Conservation (phyloP, 306 rosid genomes). For the Begonia loranthoides region DNA sequence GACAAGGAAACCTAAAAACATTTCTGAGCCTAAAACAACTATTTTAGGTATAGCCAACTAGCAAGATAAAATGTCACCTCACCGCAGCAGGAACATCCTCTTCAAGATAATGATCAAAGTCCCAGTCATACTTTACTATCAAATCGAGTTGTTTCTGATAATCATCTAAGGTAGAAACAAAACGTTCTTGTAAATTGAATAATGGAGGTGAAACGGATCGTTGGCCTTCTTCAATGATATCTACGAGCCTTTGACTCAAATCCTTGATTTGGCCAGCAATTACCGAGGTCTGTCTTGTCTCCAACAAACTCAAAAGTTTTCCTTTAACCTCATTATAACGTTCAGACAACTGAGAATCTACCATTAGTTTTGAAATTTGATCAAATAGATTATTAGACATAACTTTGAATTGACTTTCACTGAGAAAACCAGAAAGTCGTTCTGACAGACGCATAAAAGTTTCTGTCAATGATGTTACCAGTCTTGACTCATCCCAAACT, state of each 20-base stretch:
- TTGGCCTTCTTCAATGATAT: conserved; percentile 81
- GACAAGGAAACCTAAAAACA: neutral
- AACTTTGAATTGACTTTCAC: conserved; percentile 68
- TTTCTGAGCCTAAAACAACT: conserved; percentile 3
- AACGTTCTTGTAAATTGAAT: conserved; percentile 75
- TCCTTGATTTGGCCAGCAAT: conserved; percentile 66
- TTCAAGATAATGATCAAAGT: conserved; percentile 85
- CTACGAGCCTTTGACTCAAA: conserved; percentile 74
- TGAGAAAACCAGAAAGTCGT: conserved; percentile 73
- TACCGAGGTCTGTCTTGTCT: conserved; percentile 50
- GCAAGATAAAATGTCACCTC: conserved; percentile 73
- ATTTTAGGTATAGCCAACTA: conserved; percentile 19
- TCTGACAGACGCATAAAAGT: conserved; percentile 64
- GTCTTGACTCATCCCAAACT: conserved; percentile 68
- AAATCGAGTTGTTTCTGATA: conserved; percentile 94
- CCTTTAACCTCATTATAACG: conserved; percentile 61
- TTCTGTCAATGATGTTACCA: conserved; percentile 53
- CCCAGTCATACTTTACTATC: conserved; percentile 96
- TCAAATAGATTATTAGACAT: conserved; percentile 67
- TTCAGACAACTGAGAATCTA: conserved; percentile 59
- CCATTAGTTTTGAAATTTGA: conserved; percentile 72
- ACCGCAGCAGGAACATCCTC: conserved; percentile 97
- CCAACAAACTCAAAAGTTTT: conserved; percentile 55
- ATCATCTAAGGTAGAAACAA: conserved; percentile 72
- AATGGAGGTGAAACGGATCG: conserved; percentile 79